A percentile compares a stretch with the other conserved stretches of the same genome.
phyloP scores from a whole-genome alignment of 2,329 filamentous ascomycete genomes.

The Pyrenochaeta sp. region DNA sequence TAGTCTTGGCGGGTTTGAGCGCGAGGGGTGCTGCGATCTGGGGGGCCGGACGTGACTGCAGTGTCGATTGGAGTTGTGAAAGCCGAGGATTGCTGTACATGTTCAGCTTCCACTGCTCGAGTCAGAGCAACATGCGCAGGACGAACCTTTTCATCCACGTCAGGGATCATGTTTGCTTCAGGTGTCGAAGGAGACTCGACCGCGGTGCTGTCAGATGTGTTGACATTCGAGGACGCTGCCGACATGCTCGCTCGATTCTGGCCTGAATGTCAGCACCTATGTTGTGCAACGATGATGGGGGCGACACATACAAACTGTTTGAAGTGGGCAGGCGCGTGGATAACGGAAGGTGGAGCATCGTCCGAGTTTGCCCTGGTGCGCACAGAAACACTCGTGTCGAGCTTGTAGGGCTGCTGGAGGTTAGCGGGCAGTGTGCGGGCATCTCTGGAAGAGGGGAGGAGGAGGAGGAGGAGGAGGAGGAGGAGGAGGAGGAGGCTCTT shows the following conservation, averaged over 20 bases:
- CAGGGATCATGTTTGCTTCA: slow-evolving; percentile 49
- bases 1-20: slow-evolving; percentile 85
- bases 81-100: slow-evolving; percentile 47
- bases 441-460: too few species aligned
- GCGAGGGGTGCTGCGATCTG: slow-evolving; percentile 78
- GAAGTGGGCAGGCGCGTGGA: slow-evolving; percentile 88
- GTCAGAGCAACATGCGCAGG: slow-evolving; percentile 28
- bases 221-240: slow-evolving; percentile 38
- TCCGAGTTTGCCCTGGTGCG: slow-evolving; percentile 64
- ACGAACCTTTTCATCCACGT: slow-evolving; percentile 48
- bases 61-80: slow-evolving; percentile 79
- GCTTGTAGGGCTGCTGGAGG: slow-evolving; percentile 48
- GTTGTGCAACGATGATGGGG: slow-evolving; percentile 35
- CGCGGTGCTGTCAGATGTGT: slow-evolving; percentile 46
- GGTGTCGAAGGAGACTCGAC: slow-evolving; percentile 49
- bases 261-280: slow-evolving; percentile 37
- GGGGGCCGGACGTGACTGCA: slow-evolving; percentile 61
- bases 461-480: too few species aligned
- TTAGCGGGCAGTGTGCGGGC: too few species aligned
- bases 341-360: slow-evolving; percentile 87
- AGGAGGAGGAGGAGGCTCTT: too few species aligned
- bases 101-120: slow-evolving; percentile 36
- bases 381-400: slow-evolving; percentile 56
- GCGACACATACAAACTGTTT: slow-evolving; percentile 71
- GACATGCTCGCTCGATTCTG: slow-evolving; percentile 43